phyloP scores from a whole-genome alignment of 1,139 yeast genomes.

The Saccharomyces hybrid region DNA sequence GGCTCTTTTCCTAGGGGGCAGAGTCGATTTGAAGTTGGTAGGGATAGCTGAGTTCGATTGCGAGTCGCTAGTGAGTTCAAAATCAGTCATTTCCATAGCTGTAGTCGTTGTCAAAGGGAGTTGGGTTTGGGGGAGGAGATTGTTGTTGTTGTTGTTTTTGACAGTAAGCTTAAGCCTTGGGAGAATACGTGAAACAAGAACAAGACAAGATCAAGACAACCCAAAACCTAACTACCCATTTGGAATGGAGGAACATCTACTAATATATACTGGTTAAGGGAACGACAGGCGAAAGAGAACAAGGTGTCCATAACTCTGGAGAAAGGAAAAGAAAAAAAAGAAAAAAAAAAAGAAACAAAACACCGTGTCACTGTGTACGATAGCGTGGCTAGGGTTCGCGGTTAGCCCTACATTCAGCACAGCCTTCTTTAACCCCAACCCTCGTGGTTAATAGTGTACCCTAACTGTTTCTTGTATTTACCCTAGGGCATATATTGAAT shows the following conservation, averaged over 20 bases:
- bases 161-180: neutral
- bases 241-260: neutral
- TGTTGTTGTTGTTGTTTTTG: neutral
- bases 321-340: neutral
- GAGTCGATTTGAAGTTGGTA: slow-evolving; percentile 36
- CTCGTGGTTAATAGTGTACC: no score
- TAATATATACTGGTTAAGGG: neutral
- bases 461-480: no score
- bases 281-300: neutral
- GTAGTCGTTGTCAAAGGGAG: neutral
- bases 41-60: slow-evolving; percentile 25
- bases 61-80: neutral
- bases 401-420: no score
- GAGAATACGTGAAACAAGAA: neutral
- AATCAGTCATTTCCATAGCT: neutral
- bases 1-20: slow-evolving; percentile 95
- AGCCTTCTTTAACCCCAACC: no score
- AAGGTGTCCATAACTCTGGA: neutral
- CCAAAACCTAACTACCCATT: no score
- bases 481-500: neutral
- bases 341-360: neutral
- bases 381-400: no score
- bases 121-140: neutral
- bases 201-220: neutral
- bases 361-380: no score